phyloP scores from a whole-genome alignment of 768 basidiomycete species.

The Tephrocybe sp. region DNA sequence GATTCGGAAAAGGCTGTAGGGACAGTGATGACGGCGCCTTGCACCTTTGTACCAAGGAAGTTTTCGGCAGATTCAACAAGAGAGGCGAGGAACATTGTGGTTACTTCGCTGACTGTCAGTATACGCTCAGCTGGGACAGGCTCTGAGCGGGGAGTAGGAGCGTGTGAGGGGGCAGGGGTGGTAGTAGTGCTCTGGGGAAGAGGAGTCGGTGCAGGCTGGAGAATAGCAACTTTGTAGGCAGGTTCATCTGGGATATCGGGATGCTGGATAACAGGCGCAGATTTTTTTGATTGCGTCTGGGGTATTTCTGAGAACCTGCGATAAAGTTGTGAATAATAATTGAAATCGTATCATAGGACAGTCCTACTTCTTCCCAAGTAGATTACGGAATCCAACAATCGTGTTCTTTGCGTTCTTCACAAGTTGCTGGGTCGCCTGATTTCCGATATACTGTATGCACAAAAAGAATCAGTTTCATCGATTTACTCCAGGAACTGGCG shows the following conservation, averaged over 20 bases:
- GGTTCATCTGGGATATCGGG: conserved; percentile 68
- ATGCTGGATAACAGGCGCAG: conserved; percentile 76
- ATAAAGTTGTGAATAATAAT: background rate
- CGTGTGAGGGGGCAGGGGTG: conserved; percentile 64
- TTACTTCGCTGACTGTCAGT: conserved; percentile 80
- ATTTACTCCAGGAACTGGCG: conserved; percentile 13
- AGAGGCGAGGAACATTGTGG: conserved; percentile 81
- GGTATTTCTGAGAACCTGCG: conserved; percentile 76
- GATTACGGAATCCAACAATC: conserved; percentile 90
- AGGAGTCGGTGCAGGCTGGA: conserved; percentile 75
- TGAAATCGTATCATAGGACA: background rate
- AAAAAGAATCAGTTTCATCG: background rate
- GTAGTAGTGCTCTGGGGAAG: conserved; percentile 47
- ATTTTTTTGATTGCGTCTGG: conserved; percentile 46
- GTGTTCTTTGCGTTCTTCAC: conserved; percentile 95
- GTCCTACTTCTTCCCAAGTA: conserved; percentile 86
- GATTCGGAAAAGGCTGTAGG: conserved; percentile 71
- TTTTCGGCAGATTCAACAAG: conserved; percentile 86
- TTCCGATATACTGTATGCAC: conserved; percentile 81
- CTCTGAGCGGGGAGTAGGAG: conserved; percentile 71
- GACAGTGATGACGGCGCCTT: conserved; percentile 81
- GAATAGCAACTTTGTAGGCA: conserved; percentile 81
- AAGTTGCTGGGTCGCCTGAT: conserved; percentile 89
- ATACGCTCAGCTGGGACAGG: conserved; percentile 65
- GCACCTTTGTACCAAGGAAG: conserved; percentile 78